phyloP scores from a whole-genome alignment of 257 asterid species.

The Capsicum pubescens region DNA sequence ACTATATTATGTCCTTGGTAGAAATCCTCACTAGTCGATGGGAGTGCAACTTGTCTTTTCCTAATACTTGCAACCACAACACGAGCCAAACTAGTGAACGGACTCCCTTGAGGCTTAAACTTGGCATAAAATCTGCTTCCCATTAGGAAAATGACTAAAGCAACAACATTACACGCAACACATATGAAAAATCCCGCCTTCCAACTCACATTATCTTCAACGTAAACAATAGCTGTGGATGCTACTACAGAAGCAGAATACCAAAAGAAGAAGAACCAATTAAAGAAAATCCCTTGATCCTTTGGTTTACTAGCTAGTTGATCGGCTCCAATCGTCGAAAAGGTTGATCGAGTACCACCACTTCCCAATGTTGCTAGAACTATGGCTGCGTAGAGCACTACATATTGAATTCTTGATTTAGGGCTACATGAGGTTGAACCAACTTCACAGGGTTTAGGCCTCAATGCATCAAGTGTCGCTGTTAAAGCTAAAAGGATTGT shows the following conservation, averaged over 20 bases:
- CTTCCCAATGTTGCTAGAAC: slow-evolving; percentile 39
- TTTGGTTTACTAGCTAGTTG: slow-evolving; percentile 41
- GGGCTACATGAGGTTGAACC: slow-evolving; percentile 33
- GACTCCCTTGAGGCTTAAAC: slow-evolving; percentile 36
- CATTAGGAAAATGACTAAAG: slow-evolving; percentile 39
- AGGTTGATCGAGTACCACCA: slow-evolving; percentile 50
- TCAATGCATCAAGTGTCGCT: slow-evolving; percentile 42
- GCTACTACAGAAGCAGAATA: slow-evolving; percentile 35
- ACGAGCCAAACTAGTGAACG: slow-evolving; percentile 34
- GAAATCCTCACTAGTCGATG: not conserved
- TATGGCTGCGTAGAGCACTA: slow-evolving; percentile 42
- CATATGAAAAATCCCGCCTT: slow-evolving; percentile 45
- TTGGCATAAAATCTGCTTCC: slow-evolving; percentile 43
- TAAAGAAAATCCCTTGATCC: slow-evolving; percentile 46
- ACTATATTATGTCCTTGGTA: slow-evolving; percentile 7
- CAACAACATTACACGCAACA: slow-evolving; percentile 33
- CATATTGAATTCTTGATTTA: slow-evolving; percentile 43
- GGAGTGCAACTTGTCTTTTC: slow-evolving; percentile 26
- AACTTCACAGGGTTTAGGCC: slow-evolving; percentile 41
- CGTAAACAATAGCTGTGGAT: slow-evolving; percentile 46
- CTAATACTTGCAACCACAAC: slow-evolving; percentile 29
- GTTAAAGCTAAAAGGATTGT: slow-evolving; percentile 43
- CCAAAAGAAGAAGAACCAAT: slow-evolving; percentile 49
- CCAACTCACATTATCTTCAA: slow-evolving; percentile 61
- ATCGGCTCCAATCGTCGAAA: slow-evolving; percentile 59